A percentile compares a stretch with the other conserved stretches of the same genome.
phyloP scores from a whole-genome alignment of 225 moss, liverwort and hornwort genomes.

The Polytrichum commune region DNA sequence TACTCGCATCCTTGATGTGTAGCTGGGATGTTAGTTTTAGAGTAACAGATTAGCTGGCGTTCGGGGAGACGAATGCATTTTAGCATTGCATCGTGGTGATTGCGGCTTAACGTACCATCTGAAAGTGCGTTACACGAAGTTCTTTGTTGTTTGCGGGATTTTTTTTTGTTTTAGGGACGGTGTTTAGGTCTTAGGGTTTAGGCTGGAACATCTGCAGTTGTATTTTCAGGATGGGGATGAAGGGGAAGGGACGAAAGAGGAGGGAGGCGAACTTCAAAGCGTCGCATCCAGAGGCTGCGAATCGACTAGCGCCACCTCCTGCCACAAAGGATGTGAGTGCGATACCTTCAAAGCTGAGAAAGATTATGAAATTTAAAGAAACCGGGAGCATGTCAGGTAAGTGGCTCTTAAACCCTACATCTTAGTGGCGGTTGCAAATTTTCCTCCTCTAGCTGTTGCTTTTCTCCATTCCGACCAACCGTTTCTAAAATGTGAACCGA shows the following conservation, averaged over 20 bases:
- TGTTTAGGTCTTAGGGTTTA: background rate
- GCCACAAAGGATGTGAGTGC: slow-evolving; percentile 51
- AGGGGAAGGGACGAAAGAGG: slow-evolving; percentile 53
- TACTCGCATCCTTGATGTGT: no score
- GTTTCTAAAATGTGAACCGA: no score
- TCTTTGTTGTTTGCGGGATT: no score
- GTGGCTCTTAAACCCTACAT: background rate
- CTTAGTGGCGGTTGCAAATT: background rate
- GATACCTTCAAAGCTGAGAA: slow-evolving; percentile 78
- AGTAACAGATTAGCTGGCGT: no score
- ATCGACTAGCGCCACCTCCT: slow-evolving; percentile 72
- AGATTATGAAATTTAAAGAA: slow-evolving; percentile 65
- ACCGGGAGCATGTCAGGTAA: slow-evolving; percentile 18
- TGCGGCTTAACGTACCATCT: no score
- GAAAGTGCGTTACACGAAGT: no score
- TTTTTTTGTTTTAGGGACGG: no score
- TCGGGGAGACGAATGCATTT: no score
- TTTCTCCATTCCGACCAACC: no score
- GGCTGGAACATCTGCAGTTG: background rate
- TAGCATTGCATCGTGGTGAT: no score
- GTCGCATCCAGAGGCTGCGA: slow-evolving; percentile 49
- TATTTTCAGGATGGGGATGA: slow-evolving; percentile 34
- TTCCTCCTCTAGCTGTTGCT: no score
- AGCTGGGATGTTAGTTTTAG: no score
- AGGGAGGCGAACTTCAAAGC: slow-evolving; percentile 71